Evolutionary conservation across 371 early-diverging fungal genomes (phyloP).

Genomic region (Quaeritorhiza haematococci): DNA sequence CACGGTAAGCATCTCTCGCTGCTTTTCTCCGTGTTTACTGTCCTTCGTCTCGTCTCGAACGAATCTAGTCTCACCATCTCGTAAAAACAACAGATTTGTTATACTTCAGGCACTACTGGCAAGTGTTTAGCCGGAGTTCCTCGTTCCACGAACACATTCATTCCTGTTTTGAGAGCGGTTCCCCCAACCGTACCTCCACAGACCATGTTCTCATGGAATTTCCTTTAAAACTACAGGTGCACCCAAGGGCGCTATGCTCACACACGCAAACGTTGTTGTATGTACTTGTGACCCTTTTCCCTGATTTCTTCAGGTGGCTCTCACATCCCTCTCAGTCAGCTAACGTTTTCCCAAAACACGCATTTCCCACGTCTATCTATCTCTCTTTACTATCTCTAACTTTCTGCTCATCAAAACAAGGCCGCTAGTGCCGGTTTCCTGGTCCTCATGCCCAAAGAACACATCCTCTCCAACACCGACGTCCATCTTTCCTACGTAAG

Average conservation of each 20-base stretch:
- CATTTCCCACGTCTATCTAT: too few relatives aligned
- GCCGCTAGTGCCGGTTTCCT: constrained; percentile 31
- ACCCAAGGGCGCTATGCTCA: constrained; percentile 44
- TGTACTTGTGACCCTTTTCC: neutral
- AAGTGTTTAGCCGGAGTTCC: too few relatives aligned
- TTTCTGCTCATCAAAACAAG: constrained; percentile 24
- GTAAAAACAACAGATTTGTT: constrained; percentile 68
- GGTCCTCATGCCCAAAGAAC: constrained; percentile 15
- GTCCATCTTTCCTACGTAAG: constrained; percentile 56
- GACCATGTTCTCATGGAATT: too few relatives aligned
- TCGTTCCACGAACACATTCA: too few relatives aligned
- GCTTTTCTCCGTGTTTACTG: neutral
- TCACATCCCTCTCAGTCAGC: too few relatives aligned
- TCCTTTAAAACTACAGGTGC: too few relatives aligned
- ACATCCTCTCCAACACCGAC: constrained; percentile 26
- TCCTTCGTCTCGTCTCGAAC: neutral
- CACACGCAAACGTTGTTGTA: constrained; percentile 45
- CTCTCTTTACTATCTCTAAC: neutral
- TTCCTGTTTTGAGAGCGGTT: too few relatives aligned
- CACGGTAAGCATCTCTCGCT: constrained; percentile 39
- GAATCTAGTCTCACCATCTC: neutral
- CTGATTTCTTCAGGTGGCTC: too few relatives aligned
- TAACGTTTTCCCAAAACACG: too few relatives aligned
- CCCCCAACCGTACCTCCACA: too few relatives aligned
- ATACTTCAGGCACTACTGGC: constrained; percentile 75